A percentile compares a stretch with the other conserved stretches of the same genome.
phyloP scores from a whole-genome alignment of 78 protist species.

The Dictyostelium capitatum region DNA sequence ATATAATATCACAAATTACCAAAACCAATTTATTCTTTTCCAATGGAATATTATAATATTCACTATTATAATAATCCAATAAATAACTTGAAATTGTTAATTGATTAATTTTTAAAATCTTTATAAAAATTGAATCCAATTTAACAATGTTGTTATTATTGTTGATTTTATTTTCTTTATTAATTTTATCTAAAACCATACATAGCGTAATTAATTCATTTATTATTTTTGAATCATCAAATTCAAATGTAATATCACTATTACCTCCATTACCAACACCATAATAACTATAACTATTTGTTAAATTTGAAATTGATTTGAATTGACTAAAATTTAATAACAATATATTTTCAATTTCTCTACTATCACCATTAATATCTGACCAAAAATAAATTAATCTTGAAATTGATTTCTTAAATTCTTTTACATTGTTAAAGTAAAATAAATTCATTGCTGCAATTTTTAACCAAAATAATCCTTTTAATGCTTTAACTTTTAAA shows the following conservation, averaged over 20 bases:
- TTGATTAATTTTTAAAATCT: not conserved
- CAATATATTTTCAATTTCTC: not conserved
- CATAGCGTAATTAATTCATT: not conserved
- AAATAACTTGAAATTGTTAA: not conserved
- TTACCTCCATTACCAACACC: too few species aligned
- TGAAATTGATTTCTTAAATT: too few species aligned
- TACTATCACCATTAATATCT: too few species aligned
- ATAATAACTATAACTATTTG: not conserved
- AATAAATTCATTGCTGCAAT: not conserved
- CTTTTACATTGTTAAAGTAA: too few species aligned
- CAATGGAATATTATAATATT: not conserved
- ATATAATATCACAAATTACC: not conserved
- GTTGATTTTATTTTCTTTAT: not conserved
- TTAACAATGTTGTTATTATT: too few species aligned
- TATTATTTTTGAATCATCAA: not conserved
- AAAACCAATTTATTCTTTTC: not conserved
- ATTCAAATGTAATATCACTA: too few species aligned
- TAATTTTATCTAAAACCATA: not conserved
- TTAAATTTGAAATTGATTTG: not conserved
- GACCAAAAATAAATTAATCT: too few species aligned
- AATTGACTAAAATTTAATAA: not conserved
- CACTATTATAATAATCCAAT: not conserved
- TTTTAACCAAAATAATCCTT: conserved; percentile 7
- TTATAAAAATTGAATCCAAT: not conserved
- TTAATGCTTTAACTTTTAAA: not conserved